phyloP scores from a whole-genome alignment of 2,329 filamentous ascomycete genomes.

The Waltergamsia citrina region DNA sequence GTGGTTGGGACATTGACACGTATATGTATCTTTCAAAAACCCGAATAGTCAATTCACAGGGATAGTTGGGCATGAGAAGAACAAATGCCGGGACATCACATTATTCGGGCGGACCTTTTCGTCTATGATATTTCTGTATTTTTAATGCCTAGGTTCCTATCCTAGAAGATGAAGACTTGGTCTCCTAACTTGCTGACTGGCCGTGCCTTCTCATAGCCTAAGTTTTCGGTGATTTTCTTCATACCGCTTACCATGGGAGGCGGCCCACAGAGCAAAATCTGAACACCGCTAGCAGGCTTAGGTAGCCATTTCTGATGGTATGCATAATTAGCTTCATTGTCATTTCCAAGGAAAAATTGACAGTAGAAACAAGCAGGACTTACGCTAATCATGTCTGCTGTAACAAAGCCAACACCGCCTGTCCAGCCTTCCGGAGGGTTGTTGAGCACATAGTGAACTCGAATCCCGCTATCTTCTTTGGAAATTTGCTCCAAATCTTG shows the following conservation, averaged over 20 bases:
- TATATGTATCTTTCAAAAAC: too few species aligned
- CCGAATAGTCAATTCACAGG: too few species aligned
- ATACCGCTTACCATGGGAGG: conserved; percentile 94
- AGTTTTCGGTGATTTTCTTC: conserved; percentile 87
- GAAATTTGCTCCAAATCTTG: conserved; percentile 80
- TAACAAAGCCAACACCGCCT: conserved; percentile 91
- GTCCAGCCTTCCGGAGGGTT: conserved; percentile 88
- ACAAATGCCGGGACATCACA: too few species aligned
- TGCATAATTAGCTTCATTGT: too few species aligned
- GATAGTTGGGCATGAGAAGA: too few species aligned
- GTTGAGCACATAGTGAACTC: conserved; percentile 92
- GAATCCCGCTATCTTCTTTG: conserved; percentile 69
- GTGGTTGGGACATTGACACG: too few species aligned
- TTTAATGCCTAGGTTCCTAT: too few species aligned
- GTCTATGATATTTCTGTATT: too few species aligned
- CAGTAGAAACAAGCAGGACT: conserved; percentile 18
- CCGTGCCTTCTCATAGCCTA: conserved; percentile 86
- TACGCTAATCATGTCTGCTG: conserved; percentile 88
- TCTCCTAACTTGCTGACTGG: conserved; percentile 97
- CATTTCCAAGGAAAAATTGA: conserved; percentile 11
- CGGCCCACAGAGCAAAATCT: conserved; percentile 89
- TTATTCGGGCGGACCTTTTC: too few species aligned
- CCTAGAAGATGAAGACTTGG: conserved; percentile 98
- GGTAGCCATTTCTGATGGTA: conserved; percentile 80
- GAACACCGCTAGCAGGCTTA: conserved; percentile 75